Evolutionary conservation across 177 flowering plant genomes (phyloP), one percentile per base, ranked within the genome.

Genomic region (Vitis hybrid): DNA sequence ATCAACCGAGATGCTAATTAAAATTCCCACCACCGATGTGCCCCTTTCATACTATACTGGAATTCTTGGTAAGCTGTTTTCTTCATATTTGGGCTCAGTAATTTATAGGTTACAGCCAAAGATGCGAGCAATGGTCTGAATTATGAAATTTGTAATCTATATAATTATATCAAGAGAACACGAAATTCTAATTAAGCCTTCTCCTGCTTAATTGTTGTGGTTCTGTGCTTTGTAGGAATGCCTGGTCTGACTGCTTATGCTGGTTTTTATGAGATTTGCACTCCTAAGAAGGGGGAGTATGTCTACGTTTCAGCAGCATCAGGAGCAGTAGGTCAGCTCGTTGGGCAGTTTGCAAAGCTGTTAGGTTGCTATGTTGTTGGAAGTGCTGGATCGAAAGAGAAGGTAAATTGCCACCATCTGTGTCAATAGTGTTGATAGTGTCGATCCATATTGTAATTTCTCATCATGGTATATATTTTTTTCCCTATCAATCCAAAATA

Each of bases 21-120:
- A 83, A 53, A 83, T 86, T 60, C 16, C 75, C 3, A 62, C 78
- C 60, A 76, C 82, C 9, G 83, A 81, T 77, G 78, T 83, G 5
- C 90, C 90, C 15, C 86, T 84, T 64, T 86, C 90, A 5, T 86
- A 77, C 74, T 85, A 86, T 52, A 78, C 84, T 1, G 86, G 88
- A 66, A 31, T 74, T 62, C 61, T 74, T 49, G 72, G 76, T 74
- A 51, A 11, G 57, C 63, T 16, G 3, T 22, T 5, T 11, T 33
- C 39, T 33, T 33, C 39, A 3, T 1, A 33, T 5, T 33, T 33
- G 39, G 39, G 39, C 39, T 33, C 1, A 4, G 5, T 33, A 33
- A 33, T 33, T 33, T 4, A 3, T 33, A 4, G 6, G 5, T 2
- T 33, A 33, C 39, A 33, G 5, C 39, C 39, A 33, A 33, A 33